Conservation (phyloP, 257 asterid species). For the Handroanthus guayacan region DNA sequence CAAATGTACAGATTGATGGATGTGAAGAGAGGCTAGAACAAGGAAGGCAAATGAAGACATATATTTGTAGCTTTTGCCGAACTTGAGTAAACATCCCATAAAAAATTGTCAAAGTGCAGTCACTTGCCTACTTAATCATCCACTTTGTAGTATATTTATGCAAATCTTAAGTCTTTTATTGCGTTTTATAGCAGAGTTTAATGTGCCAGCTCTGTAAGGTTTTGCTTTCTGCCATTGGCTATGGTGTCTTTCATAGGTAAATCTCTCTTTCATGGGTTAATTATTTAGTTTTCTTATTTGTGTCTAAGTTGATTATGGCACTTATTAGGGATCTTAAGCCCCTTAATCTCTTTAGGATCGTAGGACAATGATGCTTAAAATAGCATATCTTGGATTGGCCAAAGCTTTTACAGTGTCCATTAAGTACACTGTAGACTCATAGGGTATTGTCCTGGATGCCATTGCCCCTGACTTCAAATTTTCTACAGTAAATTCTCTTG, state of each 20-base stretch:
- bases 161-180: neutral
- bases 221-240: conserved; percentile 98
- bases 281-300: neutral
- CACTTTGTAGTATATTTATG: neutral
- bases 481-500: neutral
- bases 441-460: conserved; percentile 56
- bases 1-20: conserved; percentile 67
- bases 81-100: conserved; percentile 56
- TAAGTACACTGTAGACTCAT: conserved; percentile 95
- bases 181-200: conserved; percentile 59
- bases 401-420: conserved; percentile 90
- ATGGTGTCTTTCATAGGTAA: conserved; percentile 94
- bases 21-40: conserved; percentile 86
- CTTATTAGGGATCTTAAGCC: conserved; percentile 90
- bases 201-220: conserved; percentile 96
- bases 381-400: conserved; percentile 97
- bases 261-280: neutral
- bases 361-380: conserved; percentile 84
- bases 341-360: conserved; percentile 95
- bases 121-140: neutral
- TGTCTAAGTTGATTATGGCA: neutral
- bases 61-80: conserved; percentile 72
- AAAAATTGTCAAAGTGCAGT: conserved; percentile 61
- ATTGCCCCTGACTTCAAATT: neutral
- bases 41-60: conserved; percentile 93